phyloP scores from a whole-genome alignment of 345 rosid genomes.

The thale cress (Arabidopsis thaliana) region DNA sequence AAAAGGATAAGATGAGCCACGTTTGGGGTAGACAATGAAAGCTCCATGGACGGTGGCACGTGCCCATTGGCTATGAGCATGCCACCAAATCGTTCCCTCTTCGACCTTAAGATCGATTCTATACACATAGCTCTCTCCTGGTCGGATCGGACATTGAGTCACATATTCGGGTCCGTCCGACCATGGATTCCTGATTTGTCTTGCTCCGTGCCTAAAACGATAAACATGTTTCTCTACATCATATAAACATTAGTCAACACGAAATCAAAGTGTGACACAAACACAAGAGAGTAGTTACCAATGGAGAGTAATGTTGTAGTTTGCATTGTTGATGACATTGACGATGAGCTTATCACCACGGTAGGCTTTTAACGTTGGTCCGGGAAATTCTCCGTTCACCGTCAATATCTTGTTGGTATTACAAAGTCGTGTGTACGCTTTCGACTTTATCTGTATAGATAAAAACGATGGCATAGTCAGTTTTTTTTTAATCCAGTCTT shows the following conservation, averaged over 20 bases:
- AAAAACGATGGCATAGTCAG: background rate
- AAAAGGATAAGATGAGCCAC: slow-evolving; percentile 60
- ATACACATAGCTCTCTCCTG: slow-evolving; percentile 64
- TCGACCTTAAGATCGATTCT: slow-evolving; percentile 52
- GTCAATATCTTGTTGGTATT: slow-evolving; percentile 49
- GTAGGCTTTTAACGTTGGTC: slow-evolving; percentile 50
- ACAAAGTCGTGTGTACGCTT: slow-evolving; percentile 50
- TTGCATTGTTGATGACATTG: slow-evolving; percentile 55
- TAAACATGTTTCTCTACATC: background rate
- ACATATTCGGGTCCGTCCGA: slow-evolving; percentile 56
- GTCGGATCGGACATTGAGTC: slow-evolving; percentile 81
- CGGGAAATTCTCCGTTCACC: slow-evolving; percentile 57
- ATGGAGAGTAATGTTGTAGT: slow-evolving; percentile 58
- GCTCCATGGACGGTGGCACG: slow-evolving; percentile 90
- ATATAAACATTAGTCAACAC: background rate
- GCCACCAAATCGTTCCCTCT: slow-evolving; percentile 97
- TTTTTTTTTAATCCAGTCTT: background rate
- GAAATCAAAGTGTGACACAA: background rate
- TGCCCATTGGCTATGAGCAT: slow-evolving; percentile 79
- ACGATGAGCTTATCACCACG: slow-evolving; percentile 54
- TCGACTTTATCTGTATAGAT: slow-evolving; percentile 44
- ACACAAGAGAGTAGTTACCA: slow-evolving; percentile 43
- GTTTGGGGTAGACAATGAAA: slow-evolving; percentile 58
- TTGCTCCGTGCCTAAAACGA: slow-evolving; percentile 54
- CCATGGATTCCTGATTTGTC: slow-evolving; percentile 49